Conservation (phyloP, 2,329 filamentous ascomycete species). For the Aureobasidium lini region DNA sequence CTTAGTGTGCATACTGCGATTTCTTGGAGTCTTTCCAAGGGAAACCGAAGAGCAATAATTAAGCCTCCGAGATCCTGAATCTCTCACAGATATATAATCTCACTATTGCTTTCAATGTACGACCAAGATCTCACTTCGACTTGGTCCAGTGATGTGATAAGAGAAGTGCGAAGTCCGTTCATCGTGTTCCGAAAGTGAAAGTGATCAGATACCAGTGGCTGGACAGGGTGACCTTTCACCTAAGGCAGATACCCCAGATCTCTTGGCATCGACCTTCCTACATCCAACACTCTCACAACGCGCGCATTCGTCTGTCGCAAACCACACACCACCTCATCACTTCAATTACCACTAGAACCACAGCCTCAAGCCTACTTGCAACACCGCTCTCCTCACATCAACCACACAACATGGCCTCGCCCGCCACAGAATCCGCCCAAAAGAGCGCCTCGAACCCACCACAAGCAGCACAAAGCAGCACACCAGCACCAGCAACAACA, state of each 20-base stretch:
- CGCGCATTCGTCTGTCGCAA: background rate
- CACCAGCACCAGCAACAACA: conserved; percentile 14
- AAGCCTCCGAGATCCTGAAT: too few relatives aligned
- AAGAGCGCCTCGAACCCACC: conserved; percentile 16
- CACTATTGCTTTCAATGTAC: too few relatives aligned
- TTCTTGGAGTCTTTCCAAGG: too few relatives aligned
- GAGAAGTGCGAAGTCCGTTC: too few relatives aligned
- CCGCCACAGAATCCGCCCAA: conserved; percentile 1
- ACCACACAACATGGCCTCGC: conserved; percentile 6
- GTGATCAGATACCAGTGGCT: too few relatives aligned
- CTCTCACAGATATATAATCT: too few relatives aligned
- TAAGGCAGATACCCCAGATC: background rate
- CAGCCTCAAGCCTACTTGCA: background rate
- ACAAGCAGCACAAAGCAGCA: conserved; percentile 15
- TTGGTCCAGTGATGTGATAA: too few relatives aligned
- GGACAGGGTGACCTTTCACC: background rate
- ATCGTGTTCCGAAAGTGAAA: too few relatives aligned
- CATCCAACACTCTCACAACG: background rate
- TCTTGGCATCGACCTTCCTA: background rate
- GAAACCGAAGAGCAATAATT: too few relatives aligned
- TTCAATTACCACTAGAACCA: background rate
- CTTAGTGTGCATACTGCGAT: too few relatives aligned
- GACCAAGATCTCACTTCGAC: too few relatives aligned
- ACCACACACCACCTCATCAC: background rate
- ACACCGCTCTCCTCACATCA: background rate